These are phyloP conservation scores for Heliosperma pusillum DNA, from an alignment of 148 eudicot genomes.

Conservation along the genomic window DNA sequence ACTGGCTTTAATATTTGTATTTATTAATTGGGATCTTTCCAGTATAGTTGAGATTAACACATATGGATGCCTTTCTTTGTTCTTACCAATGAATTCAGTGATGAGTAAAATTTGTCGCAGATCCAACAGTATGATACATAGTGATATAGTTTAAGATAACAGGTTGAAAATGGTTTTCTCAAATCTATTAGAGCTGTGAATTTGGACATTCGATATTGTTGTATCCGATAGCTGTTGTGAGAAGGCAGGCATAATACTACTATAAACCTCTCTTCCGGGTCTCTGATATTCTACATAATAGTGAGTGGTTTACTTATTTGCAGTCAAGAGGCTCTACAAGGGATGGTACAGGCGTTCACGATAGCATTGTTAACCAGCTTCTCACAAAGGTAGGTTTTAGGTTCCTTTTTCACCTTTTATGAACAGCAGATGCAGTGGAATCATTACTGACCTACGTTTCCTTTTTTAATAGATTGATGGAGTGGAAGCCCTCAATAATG, in stretches of 20 bases:
- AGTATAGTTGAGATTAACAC: too few relatives aligned
- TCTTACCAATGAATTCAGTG: too few relatives aligned
- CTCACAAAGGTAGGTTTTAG: slow-evolving; percentile 70
- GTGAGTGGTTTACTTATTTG: slow-evolving; percentile 18
- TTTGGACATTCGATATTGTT: not conserved
- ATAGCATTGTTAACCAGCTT: slow-evolving; percentile 96
- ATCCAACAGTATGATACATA: too few relatives aligned
- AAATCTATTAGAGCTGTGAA: too few relatives aligned
- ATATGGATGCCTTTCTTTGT: too few relatives aligned
- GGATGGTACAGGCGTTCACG: slow-evolving; percentile 99
- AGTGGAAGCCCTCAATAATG: slow-evolving; percentile 96
- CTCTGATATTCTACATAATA: not conserved
- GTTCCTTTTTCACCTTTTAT: not conserved
- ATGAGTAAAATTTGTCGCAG: too few relatives aligned
- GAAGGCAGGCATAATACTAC: not conserved
- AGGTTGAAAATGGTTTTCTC: too few relatives aligned
- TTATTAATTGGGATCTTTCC: too few relatives aligned
- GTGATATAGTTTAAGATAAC: too few relatives aligned
- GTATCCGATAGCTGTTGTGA: not conserved
- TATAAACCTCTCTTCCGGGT: not conserved
- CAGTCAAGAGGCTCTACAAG: slow-evolving; percentile 98
- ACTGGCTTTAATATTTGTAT: too few relatives aligned
- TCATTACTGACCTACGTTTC: not conserved
- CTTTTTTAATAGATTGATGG: slow-evolving; percentile 82
- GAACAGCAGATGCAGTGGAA: not conserved